Base-by-base conservation (phyloP, 345 rosid species). In the Populus tremula region DNA sequence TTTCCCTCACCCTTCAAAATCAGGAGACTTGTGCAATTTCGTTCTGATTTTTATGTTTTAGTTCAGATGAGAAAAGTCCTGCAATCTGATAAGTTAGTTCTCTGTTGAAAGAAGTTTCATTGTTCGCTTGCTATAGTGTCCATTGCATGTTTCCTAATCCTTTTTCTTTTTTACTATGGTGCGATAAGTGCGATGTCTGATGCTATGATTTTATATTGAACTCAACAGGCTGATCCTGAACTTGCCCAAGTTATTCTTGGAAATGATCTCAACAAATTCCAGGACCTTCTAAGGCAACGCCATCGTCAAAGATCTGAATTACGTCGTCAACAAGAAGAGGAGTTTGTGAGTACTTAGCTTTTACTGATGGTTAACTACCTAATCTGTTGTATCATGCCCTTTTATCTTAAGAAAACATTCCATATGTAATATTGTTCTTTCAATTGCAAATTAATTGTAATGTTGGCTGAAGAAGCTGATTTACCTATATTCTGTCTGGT, bases 221-320 rank as follows among this genome's bases (percentile, higher is more conserved):
- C 43, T 72, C 78, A 65, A 59, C 87, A 93, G 96, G 72, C 77
- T 47, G 97, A 96, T 79, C 99, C 99, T 49, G 97, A 96, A 86
- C 89, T 96, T 75, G 98, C 98, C 25, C 97, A 89, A 90, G 92
- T 82, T 39, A 38, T 96, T 74, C 79, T 89, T 79, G 99, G 99
- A 63, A 93, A 91, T 70, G 94, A 96, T 87, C 92, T 96, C 61
- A 88, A 89, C 77, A 92, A 69, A 85, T 82, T 96, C 76, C 99
- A 93, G 81, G 92, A 90, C 38, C 56, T 96, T 31, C 85, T 96
- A 74, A 85, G 90, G 70, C 84, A 77, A n/a, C 89, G 97, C 38
- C 88, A 93, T 84, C 87, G 76, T 11, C 98, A 92, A 72, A 90
- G 90, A 82, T 88, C 93, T 78, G 83, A 87, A 47, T 78, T 88